Evolutionary conservation across 1,284 basidiomycete species (phyloP).

Genomic region (Fomes fomentarius): DNA sequence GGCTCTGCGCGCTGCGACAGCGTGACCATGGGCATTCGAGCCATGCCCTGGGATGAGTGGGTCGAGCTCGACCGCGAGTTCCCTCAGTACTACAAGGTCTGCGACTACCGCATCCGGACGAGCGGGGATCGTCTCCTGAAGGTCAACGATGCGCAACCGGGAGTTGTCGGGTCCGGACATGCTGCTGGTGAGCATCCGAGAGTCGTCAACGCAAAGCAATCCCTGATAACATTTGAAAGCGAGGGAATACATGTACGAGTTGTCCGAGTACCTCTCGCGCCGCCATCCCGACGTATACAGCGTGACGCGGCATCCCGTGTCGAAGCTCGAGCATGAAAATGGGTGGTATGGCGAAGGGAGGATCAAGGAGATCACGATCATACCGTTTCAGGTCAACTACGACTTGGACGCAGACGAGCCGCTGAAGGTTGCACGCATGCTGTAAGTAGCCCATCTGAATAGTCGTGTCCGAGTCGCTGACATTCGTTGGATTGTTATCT

Average conservation of each 20-base stretch:
- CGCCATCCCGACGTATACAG: slow-evolving; percentile 64
- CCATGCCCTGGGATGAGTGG: slow-evolving; percentile 71
- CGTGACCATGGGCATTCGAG: slow-evolving; percentile 73
- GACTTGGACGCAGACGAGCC: slow-evolving; percentile 59
- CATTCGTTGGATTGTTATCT: no score
- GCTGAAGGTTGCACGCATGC: slow-evolving; percentile 56
- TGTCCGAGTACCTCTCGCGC: slow-evolving; percentile 65
- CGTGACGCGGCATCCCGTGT: slow-evolving; percentile 44
- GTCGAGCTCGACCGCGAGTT: slow-evolving; percentile 69
- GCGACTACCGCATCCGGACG: slow-evolving; percentile 52
- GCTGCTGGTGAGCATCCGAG: slow-evolving; percentile 48
- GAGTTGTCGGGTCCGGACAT: slow-evolving; percentile 52
- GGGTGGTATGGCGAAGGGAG: slow-evolving; percentile 59
- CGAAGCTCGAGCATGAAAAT: slow-evolving; percentile 23
- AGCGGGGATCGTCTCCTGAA: slow-evolving; percentile 51
- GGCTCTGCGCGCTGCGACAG: slow-evolving; percentile 34
- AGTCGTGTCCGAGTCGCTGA: neutral
- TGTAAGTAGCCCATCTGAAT: slow-evolving; percentile 43
- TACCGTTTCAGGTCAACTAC: slow-evolving; percentile 53
- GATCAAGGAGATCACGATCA: slow-evolving; percentile 56
- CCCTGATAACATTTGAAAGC: slow-evolving; percentile 38
- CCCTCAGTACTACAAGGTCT: slow-evolving; percentile 54
- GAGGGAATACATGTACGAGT: slow-evolving; percentile 65
- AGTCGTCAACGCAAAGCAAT: neutral
- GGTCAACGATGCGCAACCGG: slow-evolving; percentile 40